Base-by-base conservation (phyloP, 2,329 filamentous ascomycete genomes). In the Fusarium mexicanum region DNA sequence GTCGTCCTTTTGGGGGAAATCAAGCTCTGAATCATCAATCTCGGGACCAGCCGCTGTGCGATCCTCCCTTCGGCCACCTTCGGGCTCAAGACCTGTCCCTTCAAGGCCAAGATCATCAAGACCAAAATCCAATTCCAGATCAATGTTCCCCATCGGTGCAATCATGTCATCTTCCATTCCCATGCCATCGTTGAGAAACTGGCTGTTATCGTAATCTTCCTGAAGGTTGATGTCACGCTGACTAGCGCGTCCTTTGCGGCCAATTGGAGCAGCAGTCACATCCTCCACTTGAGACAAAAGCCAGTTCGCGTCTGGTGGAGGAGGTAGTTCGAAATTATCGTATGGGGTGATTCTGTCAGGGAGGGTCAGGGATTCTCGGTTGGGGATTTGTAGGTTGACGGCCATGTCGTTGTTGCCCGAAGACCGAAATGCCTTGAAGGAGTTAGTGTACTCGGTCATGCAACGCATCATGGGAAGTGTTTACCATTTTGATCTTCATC, bases 401-500 rank as follows among this genome's bases (percentile, higher is more conserved):
- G 95, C 94, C 77, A 98, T 89, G 83, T 99, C 96, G 81, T 98
- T 97, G 84, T 98, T 98, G 75, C 96, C 96, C 54, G 91, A 94
- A 26, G 96, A 94, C 69, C 95, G 93, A 85, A 98, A 99, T 47
- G 96, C 96, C 96, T 98, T 98, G 69, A 5, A 48, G 72, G 61
- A 64, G 85, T 83, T 86, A 79, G 77, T 51, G 61, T 53, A 26
- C 47, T 18, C n/a, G 24, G 41, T 59, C 46, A 57, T 37, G 31
- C 33, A 24, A 60, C 51, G 57, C 41, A 51, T 50, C 38, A 41
- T 31, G 20, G 17, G 10, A 38, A 41, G 22, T 38, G 53, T 87
- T 46, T 85, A 98, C 96, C 95, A 98, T 97, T 82, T 98, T 98
- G 79, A 99, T 98, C 86, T 98, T 98, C 88, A 97, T 92, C 75